Conservation (phyloP, 225 moss, liverwort and hornwort species). For the Pleurozium schreberi region DNA sequence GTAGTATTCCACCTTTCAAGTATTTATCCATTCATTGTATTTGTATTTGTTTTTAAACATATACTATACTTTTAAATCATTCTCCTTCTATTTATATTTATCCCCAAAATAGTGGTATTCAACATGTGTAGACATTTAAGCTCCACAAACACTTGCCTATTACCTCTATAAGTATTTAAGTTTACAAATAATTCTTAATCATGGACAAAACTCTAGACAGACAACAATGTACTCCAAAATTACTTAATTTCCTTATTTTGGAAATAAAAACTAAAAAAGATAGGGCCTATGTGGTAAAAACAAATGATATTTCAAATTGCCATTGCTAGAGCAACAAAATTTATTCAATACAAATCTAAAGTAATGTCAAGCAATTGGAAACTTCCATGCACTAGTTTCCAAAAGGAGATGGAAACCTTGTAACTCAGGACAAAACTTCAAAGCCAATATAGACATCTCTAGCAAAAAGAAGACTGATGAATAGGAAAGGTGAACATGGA, state of each 20-base stretch:
- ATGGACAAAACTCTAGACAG: too few relatives aligned
- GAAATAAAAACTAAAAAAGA: too few relatives aligned
- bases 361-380: background rate
- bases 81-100: background rate
- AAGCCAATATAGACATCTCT: background rate
- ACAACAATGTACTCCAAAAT: too few relatives aligned
- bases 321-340: background rate
- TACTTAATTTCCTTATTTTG: too few relatives aligned
- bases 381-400: accelerated
- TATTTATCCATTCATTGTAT: background rate
- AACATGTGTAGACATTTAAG: too few relatives aligned
- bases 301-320: too few relatives aligned
- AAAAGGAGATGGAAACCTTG: background rate
- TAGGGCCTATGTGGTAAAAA: too few relatives aligned
- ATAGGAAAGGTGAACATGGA: background rate
- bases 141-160: too few relatives aligned
- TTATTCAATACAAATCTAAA: background rate
- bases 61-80: background rate
- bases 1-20: background rate
- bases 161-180: too few relatives aligned
- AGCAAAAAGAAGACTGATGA: background rate
- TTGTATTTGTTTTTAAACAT: background rate
- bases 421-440: accelerated
- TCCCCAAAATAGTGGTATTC: background rate
- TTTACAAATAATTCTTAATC: too few relatives aligned